Conservation (phyloP, 495 filamentous ascomycete genomes). For the Aspergillus campestris region DNA sequence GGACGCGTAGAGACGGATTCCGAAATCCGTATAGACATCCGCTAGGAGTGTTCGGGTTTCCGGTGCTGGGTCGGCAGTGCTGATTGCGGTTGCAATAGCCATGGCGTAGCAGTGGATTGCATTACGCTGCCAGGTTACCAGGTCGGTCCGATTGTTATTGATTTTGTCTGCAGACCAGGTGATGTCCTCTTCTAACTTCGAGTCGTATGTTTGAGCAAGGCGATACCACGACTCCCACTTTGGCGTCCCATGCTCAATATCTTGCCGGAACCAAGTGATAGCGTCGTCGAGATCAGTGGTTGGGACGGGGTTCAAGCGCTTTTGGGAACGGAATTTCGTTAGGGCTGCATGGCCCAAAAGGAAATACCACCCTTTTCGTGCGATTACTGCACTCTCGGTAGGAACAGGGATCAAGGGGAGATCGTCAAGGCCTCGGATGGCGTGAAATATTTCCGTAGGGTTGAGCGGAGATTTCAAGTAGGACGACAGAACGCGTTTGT, state of each 20-base stretch:
- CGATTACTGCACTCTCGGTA: constrained; percentile 49
- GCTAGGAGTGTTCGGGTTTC: constrained; percentile 61
- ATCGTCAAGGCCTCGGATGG: constrained; percentile 65
- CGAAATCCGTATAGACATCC: constrained; percentile 85
- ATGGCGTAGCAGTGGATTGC: constrained; percentile 92
- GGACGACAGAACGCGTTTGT: constrained; percentile 62
- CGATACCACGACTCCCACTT: constrained; percentile 97
- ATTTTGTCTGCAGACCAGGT: constrained; percentile 95
- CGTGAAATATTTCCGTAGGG: constrained; percentile 69
- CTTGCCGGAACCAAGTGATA: constrained; percentile 70
- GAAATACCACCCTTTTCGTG: constrained; percentile 87
- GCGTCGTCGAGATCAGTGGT: constrained; percentile 84
- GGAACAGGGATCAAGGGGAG: constrained; percentile 44
- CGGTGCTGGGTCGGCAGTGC: constrained; percentile 49
- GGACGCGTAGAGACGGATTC: constrained; percentile 79
- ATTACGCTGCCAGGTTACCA: constrained; percentile 67
- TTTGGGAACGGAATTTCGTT: constrained; percentile 78
- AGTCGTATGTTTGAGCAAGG: constrained; percentile 84
- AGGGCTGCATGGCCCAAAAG: constrained; percentile 80
- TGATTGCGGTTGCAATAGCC: constrained; percentile 67
- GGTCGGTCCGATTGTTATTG: constrained; percentile 70
- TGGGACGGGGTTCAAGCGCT: constrained; percentile 65
- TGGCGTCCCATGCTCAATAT: constrained; percentile 75
- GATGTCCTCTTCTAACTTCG: constrained; percentile 82
- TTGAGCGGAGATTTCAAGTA: constrained; percentile 76